These are phyloP conservation scores for Leptodontidium sp. DNA, from an alignment of 2,329 filamentous ascomycete species.

Conservation along the genomic window DNA sequence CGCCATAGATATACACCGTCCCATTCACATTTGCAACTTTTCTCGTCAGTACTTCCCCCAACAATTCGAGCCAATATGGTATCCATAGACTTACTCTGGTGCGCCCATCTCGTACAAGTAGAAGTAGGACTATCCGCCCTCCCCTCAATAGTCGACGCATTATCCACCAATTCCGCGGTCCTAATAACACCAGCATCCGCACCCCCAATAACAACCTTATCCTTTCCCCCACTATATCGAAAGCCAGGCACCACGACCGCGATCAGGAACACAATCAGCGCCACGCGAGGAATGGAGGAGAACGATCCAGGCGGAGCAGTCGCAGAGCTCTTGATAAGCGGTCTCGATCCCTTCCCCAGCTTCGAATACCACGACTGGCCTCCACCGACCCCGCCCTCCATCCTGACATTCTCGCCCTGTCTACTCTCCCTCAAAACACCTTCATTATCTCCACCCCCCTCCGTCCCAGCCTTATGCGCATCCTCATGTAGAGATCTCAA, in stretches of 20 bases:
- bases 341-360: constrained; percentile 39
- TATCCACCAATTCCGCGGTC: constrained; percentile 45
- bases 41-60: constrained; percentile 31
- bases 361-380: constrained; percentile 36
- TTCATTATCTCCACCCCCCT: constrained; percentile 6
- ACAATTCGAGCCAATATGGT: not conserved
- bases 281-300: constrained; percentile 54
- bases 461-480: not conserved
- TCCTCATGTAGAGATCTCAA: constrained; percentile 7
- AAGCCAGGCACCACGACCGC: constrained; percentile 59
- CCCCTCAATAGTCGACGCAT: constrained; percentile 46
- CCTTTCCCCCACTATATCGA: constrained; percentile 50
- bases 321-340: constrained; percentile 54
- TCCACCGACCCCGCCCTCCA: constrained; percentile 7
- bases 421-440: constrained; percentile 17
- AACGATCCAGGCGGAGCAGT: constrained; percentile 54
- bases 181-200: constrained; percentile 58
- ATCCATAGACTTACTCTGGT: constrained; percentile 59
- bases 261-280: constrained; percentile 59
- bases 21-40: constrained; percentile 72
- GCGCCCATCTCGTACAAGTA: constrained; percentile 71
- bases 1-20: constrained; percentile 80
- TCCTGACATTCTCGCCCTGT: constrained; percentile 12
- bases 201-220: constrained; percentile 52
- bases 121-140: constrained; percentile 59